Conservation (phyloP, 1,139 yeast genomes). For the Nadsonia starkeyi-henricii region DNA sequence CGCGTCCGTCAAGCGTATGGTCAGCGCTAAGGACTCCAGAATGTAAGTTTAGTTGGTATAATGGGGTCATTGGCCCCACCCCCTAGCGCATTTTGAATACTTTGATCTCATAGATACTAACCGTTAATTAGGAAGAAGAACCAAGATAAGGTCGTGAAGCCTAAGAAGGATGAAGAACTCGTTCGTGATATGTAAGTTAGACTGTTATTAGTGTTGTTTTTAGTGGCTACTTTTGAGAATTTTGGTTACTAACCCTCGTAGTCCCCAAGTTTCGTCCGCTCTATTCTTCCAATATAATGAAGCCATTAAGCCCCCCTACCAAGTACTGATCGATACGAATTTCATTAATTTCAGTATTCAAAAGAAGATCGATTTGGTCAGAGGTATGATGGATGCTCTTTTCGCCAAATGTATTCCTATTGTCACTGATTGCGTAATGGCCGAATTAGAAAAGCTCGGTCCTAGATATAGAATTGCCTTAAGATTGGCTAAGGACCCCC, state of each 20-base stretch:
- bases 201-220: background rate
- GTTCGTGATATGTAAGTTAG: slow-evolving; percentile 47
- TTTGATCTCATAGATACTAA: slow-evolving; percentile 3
- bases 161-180: slow-evolving; percentile 58
- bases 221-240: background rate
- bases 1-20: slow-evolving; percentile 78
- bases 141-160: slow-evolving; percentile 22
- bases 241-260: slow-evolving; percentile 5
- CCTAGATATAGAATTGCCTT: slow-evolving; percentile 89
- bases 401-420: slow-evolving; percentile 93
- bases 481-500: slow-evolving; percentile 82
- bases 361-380: slow-evolving; percentile 80
- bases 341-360: slow-evolving; percentile 92
- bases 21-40: slow-evolving; percentile 60
- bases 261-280: slow-evolving; percentile 94
- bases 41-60: slow-evolving; percentile 26
- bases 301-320: slow-evolving; percentile 93
- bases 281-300: slow-evolving; percentile 87
- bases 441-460: slow-evolving; percentile 91
- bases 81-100: too few species aligned
- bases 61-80: too few species aligned
- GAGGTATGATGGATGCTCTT: slow-evolving; percentile 92
- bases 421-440: slow-evolving; percentile 94
- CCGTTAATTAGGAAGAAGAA: slow-evolving; percentile 24
- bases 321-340: slow-evolving; percentile 87